A percentile compares a stretch with the other conserved stretches of the same genome.
These are phyloP conservation scores for Clarireedia homoeocarpa DNA, from an alignment of 2,329 filamentous ascomycete genomes.

Conservation along the genomic window DNA sequence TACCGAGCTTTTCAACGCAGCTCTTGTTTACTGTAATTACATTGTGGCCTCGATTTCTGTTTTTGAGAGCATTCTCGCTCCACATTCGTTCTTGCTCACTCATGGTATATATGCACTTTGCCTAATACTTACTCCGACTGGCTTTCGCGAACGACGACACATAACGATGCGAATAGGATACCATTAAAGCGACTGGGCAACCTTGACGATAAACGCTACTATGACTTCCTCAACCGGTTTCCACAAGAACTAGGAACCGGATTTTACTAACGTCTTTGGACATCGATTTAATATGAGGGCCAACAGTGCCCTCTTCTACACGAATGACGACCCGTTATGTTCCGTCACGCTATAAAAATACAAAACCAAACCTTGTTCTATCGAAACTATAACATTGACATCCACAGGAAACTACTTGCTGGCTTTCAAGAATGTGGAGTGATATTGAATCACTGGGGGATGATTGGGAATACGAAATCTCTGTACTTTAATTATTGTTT, in stretches of 20 bases:
- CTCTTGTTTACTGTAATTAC: slow-evolving; percentile 9
- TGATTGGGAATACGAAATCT: slow-evolving; percentile 3
- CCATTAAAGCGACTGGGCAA: slow-evolving; percentile 30
- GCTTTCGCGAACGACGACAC: slow-evolving; percentile 19
- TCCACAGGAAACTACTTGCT: background rate
- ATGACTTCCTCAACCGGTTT: slow-evolving; percentile 20
- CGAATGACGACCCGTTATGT: slow-evolving; percentile 9
- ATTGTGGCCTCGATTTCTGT: slow-evolving; percentile 1
- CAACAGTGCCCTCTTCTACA: slow-evolving; percentile 1
- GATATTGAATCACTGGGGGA: background rate
- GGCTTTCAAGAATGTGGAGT: background rate
- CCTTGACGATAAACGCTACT: slow-evolving; percentile 29
- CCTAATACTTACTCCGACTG: slow-evolving; percentile 7
- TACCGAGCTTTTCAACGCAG: background rate
- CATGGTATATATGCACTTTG: slow-evolving; percentile 7
- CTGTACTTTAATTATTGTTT: slow-evolving; percentile 9
- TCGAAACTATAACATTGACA: background rate
- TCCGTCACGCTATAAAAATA: slow-evolving; percentile 9
- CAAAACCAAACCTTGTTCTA: slow-evolving; percentile 1
- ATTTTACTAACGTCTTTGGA: slow-evolving; percentile 8
- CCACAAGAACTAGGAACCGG: slow-evolving; percentile 5
- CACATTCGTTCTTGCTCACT: background rate
- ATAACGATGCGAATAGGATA: slow-evolving; percentile 25
- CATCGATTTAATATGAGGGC: slow-evolving; percentile 6
- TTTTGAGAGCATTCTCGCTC: background rate